phyloP scores from a whole-genome alignment of 2,329 filamentous ascomycete genomes.

The Colletotrichum musae region DNA sequence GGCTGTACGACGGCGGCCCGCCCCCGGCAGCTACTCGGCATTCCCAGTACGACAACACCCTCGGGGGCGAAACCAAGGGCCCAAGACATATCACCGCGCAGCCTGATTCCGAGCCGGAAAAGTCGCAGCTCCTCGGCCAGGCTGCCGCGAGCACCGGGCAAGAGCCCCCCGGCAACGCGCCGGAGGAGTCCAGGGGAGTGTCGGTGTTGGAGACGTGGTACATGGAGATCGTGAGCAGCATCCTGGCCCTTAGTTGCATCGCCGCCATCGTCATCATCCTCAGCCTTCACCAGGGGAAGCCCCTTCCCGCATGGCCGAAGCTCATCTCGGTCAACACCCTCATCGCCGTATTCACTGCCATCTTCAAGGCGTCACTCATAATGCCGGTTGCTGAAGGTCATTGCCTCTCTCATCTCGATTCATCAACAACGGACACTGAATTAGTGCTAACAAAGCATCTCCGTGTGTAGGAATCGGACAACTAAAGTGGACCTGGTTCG shows the following conservation, averaged over 20 bases:
- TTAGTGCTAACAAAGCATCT: not conserved
- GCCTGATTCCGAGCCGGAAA: not conserved
- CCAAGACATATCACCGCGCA: not conserved
- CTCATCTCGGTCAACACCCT: slow-evolving; percentile 11
- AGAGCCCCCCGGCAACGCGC: not conserved
- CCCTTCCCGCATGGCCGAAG: slow-evolving; percentile 11
- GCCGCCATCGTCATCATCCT: slow-evolving; percentile 5
- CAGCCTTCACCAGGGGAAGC: not conserved
- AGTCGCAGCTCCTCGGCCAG: not conserved
- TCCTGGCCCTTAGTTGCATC: slow-evolving; percentile 3
- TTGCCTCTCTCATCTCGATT: not conserved
- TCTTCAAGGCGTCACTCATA: slow-evolving; percentile 16
- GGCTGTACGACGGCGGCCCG: no score
- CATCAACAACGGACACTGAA: no score
- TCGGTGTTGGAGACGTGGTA: slow-evolving; percentile 7
- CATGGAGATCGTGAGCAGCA: not conserved
- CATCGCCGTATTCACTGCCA: not conserved
- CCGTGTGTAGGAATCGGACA: not conserved
- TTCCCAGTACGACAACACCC: no score
- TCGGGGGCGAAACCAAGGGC: not conserved
- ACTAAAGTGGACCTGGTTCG: slow-evolving; percentile 16
- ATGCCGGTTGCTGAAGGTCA: slow-evolving; percentile 11
- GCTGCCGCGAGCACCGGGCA: no score
- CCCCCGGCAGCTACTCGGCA: no score
- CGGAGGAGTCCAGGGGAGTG: not conserved